A percentile compares a stretch with the other conserved stretches of the same genome.
Conservation (phyloP, 805 yeast genomes). For the Nakazawaea wyomingensis region DNA sequence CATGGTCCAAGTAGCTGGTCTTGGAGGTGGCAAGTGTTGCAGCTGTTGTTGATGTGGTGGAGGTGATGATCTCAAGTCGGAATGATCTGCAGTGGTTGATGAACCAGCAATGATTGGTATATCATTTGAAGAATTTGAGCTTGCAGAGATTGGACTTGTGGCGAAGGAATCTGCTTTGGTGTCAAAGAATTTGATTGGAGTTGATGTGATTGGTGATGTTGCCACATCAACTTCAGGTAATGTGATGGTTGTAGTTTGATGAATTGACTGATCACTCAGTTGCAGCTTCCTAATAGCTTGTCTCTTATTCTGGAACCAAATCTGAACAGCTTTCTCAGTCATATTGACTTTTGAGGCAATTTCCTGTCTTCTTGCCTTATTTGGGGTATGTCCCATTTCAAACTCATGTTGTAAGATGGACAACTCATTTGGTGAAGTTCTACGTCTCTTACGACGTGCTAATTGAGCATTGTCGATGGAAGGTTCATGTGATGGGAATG, state of each 20-base stretch:
- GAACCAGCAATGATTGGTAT: not conserved
- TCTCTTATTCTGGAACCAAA: conserved; percentile 96
- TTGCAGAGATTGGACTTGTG: conserved; percentile 10
- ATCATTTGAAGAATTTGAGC: conserved; percentile 5
- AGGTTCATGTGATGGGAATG: conserved; percentile 81
- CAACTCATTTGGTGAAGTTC: conserved; percentile 87
- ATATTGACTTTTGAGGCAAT: conserved; percentile 80
- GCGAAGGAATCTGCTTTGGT: not conserved
- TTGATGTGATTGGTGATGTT: conserved; percentile 1
- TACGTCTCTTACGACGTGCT: conserved; percentile 91
- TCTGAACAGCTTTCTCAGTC: conserved; percentile 98
- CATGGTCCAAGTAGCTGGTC: conserved; percentile 14
- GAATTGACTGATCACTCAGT: conserved; percentile 10
- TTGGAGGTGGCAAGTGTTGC: conserved; percentile 6
- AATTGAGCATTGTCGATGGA: conserved; percentile 84
- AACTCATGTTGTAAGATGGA: conserved; percentile 79
- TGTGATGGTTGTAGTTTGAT: conserved; percentile 12
- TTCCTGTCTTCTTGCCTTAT: conserved; percentile 64
- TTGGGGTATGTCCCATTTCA: conserved; percentile 72
- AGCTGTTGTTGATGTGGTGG: conserved; percentile 9
- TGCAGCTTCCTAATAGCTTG: conserved; percentile 61
- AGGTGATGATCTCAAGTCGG: conserved; percentile 17
- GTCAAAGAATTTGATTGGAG: conserved; percentile 6
- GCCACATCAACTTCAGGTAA: conserved; percentile 10
- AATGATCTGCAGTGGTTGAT: conserved; percentile 3